These are phyloP conservation scores for Rhodotorula sp. DNA, from an alignment of 1,284 basidiomycete genomes.

Conservation along the genomic window DNA sequence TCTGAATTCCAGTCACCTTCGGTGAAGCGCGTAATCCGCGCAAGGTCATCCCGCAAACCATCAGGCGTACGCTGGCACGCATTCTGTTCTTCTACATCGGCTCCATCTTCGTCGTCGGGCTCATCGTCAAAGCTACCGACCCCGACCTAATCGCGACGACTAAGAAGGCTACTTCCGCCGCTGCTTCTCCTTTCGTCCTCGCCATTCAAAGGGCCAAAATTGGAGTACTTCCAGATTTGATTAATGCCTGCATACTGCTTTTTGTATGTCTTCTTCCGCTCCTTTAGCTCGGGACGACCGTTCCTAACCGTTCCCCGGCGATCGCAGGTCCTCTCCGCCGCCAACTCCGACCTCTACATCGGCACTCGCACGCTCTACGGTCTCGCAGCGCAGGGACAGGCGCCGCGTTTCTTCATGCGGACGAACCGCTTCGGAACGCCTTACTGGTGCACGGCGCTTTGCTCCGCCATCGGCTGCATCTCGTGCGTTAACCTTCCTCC, in stretches of 20 bases:
- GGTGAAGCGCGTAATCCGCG: slow-evolving; percentile 27
- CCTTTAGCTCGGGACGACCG: too few species aligned
- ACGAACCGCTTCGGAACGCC: slow-evolving; percentile 56
- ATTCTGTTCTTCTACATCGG: slow-evolving; percentile 64
- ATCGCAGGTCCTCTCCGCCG: slow-evolving; percentile 66
- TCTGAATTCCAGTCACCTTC: slow-evolving; percentile 54
- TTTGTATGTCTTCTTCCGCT: slow-evolving; percentile 50
- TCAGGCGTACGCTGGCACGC: slow-evolving; percentile 66
- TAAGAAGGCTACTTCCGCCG: slow-evolving; percentile 54
- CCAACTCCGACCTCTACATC: slow-evolving; percentile 75
- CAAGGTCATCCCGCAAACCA: slow-evolving; percentile 63
- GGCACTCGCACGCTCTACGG: slow-evolving; percentile 79
- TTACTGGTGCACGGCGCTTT: slow-evolving; percentile 50
- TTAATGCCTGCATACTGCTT: slow-evolving; percentile 64
- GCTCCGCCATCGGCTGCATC: slow-evolving; percentile 46
- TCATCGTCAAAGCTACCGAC: slow-evolving; percentile 70
- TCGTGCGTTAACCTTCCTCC: slow-evolving; percentile 44
- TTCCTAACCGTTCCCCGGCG: too few species aligned
- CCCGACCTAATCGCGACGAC: slow-evolving; percentile 54
- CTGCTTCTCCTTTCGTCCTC: slow-evolving; percentile 74
- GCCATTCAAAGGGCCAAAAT: slow-evolving; percentile 75
- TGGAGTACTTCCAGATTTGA: slow-evolving; percentile 63
- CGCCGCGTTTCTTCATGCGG: slow-evolving; percentile 56
- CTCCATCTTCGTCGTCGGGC: slow-evolving; percentile 59
- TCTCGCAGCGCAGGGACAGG: slow-evolving; percentile 67